A percentile compares a stretch with the other conserved stretches of the same genome.
Evolutionary conservation across 1,284 basidiomycete species (phyloP).

Genomic region (Cryptococcus sp.): DNA sequence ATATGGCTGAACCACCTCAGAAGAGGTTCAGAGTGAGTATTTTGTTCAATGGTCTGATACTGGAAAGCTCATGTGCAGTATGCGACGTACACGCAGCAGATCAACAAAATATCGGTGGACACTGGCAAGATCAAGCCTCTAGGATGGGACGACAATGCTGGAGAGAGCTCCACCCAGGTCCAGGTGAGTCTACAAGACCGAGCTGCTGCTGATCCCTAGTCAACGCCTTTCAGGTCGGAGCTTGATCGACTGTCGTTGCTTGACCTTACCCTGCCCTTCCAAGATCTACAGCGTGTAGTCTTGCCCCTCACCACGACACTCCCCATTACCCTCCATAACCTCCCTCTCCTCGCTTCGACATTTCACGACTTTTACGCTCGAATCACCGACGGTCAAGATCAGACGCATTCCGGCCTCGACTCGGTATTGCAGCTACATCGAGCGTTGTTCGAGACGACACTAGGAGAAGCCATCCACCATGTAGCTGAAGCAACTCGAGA

Average conservation of each 20-base stretch:
- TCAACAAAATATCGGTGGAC: constrained; percentile 41
- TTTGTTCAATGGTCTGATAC: not conserved
- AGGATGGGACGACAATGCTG: constrained; percentile 40
- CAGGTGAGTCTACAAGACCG: constrained; percentile 19
- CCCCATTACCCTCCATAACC: constrained; percentile 74
- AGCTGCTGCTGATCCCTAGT: constrained; percentile 17
- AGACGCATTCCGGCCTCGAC: constrained; percentile 40
- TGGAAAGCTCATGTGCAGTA: constrained; percentile 23
- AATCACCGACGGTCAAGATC: constrained; percentile 27
- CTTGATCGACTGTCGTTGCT: constrained; percentile 50
- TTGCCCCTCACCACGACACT: constrained; percentile 65
- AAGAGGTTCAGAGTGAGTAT: constrained; percentile 40
- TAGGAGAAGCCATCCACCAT: constrained; percentile 32
- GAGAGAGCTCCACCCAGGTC: constrained; percentile 20
- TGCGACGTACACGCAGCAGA: constrained; percentile 42
- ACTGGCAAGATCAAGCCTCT: constrained; percentile 39
- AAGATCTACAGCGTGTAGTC: constrained; percentile 60
- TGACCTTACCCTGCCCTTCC: constrained; percentile 70
- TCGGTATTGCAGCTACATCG: constrained; percentile 39
- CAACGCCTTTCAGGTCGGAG: constrained; percentile 41
- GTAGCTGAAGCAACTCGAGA: constrained; percentile 25
- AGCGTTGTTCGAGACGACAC: constrained; percentile 49
- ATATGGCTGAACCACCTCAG: constrained; percentile 40
- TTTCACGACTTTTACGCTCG: constrained; percentile 52
- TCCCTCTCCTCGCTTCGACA: constrained; percentile 53